These are phyloP conservation scores for Lactarius pseudohatsudake DNA, from an alignment of 768 basidiomycete species.

Conservation along the genomic window DNA sequence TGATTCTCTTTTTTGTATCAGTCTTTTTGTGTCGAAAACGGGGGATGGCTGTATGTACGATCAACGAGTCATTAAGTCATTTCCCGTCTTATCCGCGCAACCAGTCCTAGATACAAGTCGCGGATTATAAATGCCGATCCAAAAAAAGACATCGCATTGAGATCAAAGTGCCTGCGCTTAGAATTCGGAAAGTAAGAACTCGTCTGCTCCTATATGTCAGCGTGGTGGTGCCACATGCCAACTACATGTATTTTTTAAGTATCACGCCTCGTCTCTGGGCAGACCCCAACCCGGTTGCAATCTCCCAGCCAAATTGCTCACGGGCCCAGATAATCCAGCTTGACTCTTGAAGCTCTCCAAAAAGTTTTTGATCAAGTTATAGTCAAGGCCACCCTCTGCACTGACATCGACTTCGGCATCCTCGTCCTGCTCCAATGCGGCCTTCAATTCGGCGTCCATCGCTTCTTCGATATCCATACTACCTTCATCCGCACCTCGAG, in stretches of 20 bases:
- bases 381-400: constrained; percentile 60
- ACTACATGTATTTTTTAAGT: not conserved
- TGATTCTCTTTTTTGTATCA: too few relatives aligned
- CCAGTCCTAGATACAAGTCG: too few relatives aligned
- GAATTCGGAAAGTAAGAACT: too few relatives aligned
- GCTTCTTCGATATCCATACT: constrained; percentile 75
- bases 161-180: too few relatives aligned
- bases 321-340: constrained; percentile 85
- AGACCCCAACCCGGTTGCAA: constrained; percentile 72
- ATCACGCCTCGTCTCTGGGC: constrained; percentile 57
- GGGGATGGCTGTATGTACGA: too few relatives aligned
- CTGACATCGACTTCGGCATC: constrained; percentile 57
- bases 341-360: constrained; percentile 95
- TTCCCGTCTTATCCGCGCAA: too few relatives aligned
- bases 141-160: too few relatives aligned
- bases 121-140: too few relatives aligned
- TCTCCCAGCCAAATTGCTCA: constrained; percentile 84
- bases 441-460: constrained; percentile 86
- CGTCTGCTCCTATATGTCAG: not conserved
- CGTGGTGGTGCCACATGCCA: not conserved
- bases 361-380: constrained; percentile 94
- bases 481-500: constrained; percentile 42
- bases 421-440: constrained; percentile 54
- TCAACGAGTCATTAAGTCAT: too few relatives aligned
- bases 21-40: too few relatives aligned